A percentile compares a stretch with the other conserved stretches of the same genome.
phyloP scores from a whole-genome alignment of 192 early-diverging fungal species.

The Entomortierella parvispora region DNA sequence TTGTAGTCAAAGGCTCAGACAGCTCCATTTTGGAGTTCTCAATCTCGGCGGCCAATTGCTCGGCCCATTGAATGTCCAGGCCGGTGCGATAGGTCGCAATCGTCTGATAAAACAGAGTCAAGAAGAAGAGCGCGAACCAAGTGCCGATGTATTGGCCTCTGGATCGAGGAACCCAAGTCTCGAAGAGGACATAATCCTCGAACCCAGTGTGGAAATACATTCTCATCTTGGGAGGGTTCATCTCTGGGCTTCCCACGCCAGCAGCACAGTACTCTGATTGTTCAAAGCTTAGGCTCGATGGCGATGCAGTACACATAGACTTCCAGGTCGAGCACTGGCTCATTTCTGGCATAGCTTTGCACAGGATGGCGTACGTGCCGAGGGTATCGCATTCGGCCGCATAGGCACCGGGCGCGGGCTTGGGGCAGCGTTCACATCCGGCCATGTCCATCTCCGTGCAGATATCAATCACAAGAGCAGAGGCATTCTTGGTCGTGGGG shows the following conservation, averaged over 20 bases:
- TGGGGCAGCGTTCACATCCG: conserved; percentile 49
- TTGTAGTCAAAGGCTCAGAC: conserved; percentile 13
- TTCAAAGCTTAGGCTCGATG: conserved; percentile 15
- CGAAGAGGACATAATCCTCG: conserved; percentile 70
- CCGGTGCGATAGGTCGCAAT: conserved; percentile 48
- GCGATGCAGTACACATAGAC: conserved; percentile 54
- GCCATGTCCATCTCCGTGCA: conserved; percentile 48
- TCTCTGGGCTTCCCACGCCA: conserved; percentile 37
- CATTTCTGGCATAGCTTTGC: conserved; percentile 74
- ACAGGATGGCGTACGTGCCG: conserved; percentile 63
- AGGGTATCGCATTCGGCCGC: conserved; percentile 66
- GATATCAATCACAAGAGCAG: conserved; percentile 56
- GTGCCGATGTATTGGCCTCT: conserved; percentile 60
- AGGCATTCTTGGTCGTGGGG: conserved; percentile 58
- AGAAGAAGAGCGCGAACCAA: conserved; percentile 62
- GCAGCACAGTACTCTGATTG: conserved; percentile 44
- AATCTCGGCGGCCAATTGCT: conserved; percentile 2
- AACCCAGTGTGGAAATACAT: conserved; percentile 75
- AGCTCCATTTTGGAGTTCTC: conserved; percentile 15
- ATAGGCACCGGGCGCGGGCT: conserved; percentile 50
- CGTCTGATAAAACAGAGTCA: conserved; percentile 61
- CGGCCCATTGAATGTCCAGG: conserved; percentile 50
- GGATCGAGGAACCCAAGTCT: conserved; percentile 66
- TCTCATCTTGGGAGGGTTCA: conserved; percentile 62
- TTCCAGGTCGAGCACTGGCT: conserved; percentile 61